Percentiles rank a stretch among this genome's conserved stretches.
Evolutionary conservation across 768 basidiomycete genomes (phyloP).

Genomic region (Suillus decipiens): DNA sequence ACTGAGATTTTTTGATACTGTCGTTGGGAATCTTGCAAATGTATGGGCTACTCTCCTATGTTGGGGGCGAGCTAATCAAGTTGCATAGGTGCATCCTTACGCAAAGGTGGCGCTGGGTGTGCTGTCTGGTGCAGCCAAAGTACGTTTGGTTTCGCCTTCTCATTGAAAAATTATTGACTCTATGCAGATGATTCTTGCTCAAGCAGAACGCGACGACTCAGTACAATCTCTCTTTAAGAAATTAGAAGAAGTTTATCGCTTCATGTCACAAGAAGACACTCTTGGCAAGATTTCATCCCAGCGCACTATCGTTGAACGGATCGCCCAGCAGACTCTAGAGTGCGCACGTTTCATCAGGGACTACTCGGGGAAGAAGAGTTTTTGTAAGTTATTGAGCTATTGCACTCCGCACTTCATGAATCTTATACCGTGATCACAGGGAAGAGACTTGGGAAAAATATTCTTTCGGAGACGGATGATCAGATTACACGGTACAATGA

Average conservation of each 20-base stretch:
- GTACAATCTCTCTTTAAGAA: slow-evolving; percentile 2
- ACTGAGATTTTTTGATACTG: slow-evolving; percentile 6
- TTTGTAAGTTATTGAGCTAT: slow-evolving; percentile 15
- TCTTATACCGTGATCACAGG: background rate
- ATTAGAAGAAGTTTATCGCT: background rate
- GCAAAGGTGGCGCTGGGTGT: slow-evolving; percentile 9
- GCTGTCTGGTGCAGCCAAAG: slow-evolving; percentile 6
- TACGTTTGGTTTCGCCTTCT: background rate
- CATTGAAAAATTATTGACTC: background rate
- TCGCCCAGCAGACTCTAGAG: slow-evolving; percentile 25
- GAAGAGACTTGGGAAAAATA: slow-evolving; percentile 1
- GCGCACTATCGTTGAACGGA: background rate
- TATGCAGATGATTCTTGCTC: slow-evolving; percentile 9
- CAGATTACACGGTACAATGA: background rate
- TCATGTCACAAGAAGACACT: slow-evolving; percentile 7
- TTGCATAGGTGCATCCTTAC: slow-evolving; percentile 9
- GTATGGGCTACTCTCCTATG: background rate
- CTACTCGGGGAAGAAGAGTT: slow-evolving; percentile 25
- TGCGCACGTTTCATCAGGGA: slow-evolving; percentile 31
- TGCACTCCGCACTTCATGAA: background rate
- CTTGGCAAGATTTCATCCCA: background rate
- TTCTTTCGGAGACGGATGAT: background rate
- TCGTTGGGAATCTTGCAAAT: background rate
- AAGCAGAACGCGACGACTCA: slow-evolving; percentile 9
- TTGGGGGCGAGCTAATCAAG: background rate